Conservation (phyloP, 495 filamentous ascomycete genomes). For the Lentithecium fluviatile region DNA sequence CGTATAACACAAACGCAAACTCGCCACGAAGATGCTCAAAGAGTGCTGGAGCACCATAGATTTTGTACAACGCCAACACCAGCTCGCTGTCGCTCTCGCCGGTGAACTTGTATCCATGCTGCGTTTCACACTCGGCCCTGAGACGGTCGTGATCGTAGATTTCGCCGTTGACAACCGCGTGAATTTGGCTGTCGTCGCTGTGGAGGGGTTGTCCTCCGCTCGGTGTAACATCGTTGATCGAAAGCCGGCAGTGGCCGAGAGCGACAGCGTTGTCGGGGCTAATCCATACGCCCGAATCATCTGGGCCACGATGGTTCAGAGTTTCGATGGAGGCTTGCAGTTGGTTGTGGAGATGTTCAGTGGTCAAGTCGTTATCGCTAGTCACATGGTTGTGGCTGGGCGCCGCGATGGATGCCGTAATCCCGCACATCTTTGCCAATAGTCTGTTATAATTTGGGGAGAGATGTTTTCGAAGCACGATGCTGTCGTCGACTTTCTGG, state of each 20-base stretch:
- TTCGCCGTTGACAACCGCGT: conserved; percentile 58
- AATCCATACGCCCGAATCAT: too few species aligned
- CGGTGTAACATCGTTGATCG: background rate
- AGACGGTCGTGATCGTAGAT: conserved; percentile 44
- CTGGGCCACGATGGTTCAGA: too few species aligned
- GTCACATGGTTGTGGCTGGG: too few species aligned
- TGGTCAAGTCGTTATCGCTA: too few species aligned
- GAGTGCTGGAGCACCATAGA: background rate
- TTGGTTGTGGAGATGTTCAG: too few species aligned
- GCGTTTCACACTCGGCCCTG: conserved; percentile 7
- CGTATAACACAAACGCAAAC: background rate
- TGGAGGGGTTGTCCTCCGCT: conserved; percentile 49
- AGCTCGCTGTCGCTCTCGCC: background rate
- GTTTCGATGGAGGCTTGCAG: too few species aligned
- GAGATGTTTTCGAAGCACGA: too few species aligned
- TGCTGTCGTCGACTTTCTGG: too few species aligned
- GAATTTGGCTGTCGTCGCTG: conserved; percentile 40
- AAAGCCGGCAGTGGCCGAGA: background rate
- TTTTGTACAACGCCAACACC: background rate
- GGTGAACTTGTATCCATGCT: background rate
- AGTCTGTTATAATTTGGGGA: too few species aligned
- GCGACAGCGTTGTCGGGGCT: conserved; percentile 23
- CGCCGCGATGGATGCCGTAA: too few species aligned
- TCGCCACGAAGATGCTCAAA: background rate
- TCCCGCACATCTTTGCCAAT: too few species aligned